Conservation (phyloP, 495 filamentous ascomycete species). For the Schizothecium vesticola region DNA sequence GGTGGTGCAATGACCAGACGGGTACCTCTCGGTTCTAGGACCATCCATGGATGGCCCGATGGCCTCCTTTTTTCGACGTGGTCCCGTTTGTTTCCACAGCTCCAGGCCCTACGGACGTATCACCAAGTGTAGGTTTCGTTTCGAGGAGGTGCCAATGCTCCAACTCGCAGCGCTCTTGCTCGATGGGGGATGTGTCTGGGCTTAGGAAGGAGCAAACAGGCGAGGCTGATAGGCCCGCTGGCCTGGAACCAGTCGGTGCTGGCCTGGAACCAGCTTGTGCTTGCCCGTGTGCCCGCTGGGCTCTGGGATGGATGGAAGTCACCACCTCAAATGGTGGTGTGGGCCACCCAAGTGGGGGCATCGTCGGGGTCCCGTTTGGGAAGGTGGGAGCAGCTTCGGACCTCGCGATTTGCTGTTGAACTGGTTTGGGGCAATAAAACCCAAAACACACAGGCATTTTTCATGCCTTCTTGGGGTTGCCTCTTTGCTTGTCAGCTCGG, state of each 20-base stretch:
- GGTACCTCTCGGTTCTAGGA: background rate
- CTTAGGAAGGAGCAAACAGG: background rate
- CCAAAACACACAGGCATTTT: background rate
- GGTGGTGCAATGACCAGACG: background rate
- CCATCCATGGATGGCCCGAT: background rate
- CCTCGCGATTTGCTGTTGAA: background rate
- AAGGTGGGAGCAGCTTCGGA: constrained; percentile 9
- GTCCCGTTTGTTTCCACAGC: background rate
- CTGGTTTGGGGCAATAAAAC: constrained; percentile 7
- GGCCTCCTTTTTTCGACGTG: background rate
- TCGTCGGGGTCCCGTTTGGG: constrained; percentile 5
- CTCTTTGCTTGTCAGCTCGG: background rate
- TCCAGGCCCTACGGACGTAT: background rate
- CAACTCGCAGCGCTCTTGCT: background rate
- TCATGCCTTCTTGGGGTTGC: background rate
- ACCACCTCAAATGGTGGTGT: background rate
- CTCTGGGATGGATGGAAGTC: background rate
- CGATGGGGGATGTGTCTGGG: background rate
- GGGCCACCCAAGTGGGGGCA: constrained; percentile 1
- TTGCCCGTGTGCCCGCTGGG: background rate
- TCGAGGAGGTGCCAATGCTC: background rate
- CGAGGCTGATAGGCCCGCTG: background rate
- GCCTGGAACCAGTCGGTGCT: background rate
- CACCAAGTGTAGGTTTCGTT: background rate
- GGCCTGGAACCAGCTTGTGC: background rate